These are phyloP conservation scores for Exophiala dermatitidis DNA, from an alignment of 2,329 filamentous ascomycete species.

Conservation along the genomic window DNA sequence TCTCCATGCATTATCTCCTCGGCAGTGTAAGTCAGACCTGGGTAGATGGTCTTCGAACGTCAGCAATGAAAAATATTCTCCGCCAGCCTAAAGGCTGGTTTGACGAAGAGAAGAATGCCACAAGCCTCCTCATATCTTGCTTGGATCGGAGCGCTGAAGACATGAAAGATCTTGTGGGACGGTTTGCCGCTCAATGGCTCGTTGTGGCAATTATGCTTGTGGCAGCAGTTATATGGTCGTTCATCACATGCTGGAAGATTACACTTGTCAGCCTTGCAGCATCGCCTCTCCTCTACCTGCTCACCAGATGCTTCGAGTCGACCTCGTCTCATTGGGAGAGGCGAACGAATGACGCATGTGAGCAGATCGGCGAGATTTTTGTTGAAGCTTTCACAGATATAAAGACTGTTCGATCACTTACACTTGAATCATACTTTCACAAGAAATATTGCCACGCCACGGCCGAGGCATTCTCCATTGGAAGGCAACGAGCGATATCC, in stretches of 20 bases:
- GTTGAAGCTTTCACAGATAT: conserved; percentile 73
- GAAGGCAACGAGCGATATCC: conserved; percentile 58
- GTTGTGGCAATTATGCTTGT: conserved; percentile 60
- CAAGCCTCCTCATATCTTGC: conserved; percentile 58
- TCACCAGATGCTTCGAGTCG: conserved; percentile 58
- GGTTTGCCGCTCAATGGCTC: conserved; percentile 65
- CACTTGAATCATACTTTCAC: conserved; percentile 64
- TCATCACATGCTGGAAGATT: conserved; percentile 69
- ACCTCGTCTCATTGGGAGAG: conserved; percentile 66
- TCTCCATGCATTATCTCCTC: conserved; percentile 61
- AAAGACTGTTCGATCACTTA: conserved; percentile 67
- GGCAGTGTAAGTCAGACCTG: conserved; percentile 67
- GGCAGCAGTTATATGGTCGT: conserved; percentile 66
- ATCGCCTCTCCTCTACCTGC: conserved; percentile 58
- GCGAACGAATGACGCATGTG: conserved; percentile 56
- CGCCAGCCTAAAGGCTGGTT: conserved; percentile 75
- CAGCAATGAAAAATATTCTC: conserved; percentile 63
- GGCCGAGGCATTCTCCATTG: conserved; percentile 50
- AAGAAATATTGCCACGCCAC: conserved; percentile 53
- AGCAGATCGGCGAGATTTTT: conserved; percentile 55
- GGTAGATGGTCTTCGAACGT: conserved; percentile 63
- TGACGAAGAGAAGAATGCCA: conserved; percentile 58
- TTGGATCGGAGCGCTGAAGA: conserved; percentile 80
- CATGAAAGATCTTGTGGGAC: conserved; percentile 72
- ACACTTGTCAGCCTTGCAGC: conserved; percentile 67